Conservation (phyloP, 306 rosid genomes). For the Vigna trinervia region DNA sequence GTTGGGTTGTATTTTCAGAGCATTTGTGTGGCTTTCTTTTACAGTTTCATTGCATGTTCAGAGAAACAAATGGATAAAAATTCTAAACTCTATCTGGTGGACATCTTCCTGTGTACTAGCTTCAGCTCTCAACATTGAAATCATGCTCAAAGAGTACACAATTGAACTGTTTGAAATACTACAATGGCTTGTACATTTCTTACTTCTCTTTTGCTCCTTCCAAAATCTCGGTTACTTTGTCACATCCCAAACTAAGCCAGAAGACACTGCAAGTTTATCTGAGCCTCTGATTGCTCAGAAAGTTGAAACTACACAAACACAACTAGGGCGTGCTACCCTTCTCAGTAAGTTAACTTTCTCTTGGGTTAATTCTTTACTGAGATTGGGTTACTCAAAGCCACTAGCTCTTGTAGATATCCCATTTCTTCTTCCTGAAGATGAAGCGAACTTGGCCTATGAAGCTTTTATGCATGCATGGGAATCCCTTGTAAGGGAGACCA, state of each 20-base stretch:
- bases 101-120: background rate
- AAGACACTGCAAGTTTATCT: background rate
- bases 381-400: constrained; percentile 6
- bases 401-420: constrained; percentile 8
- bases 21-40: background rate
- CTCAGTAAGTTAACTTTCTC: constrained; percentile 16
- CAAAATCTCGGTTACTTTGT: background rate
- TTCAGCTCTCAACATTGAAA: constrained; percentile 20
- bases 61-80: constrained; percentile 11
- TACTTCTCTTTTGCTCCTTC: constrained; percentile 4
- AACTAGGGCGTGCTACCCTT: constrained; percentile 1
- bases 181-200: constrained; percentile 24
- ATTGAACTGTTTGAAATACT: background rate
- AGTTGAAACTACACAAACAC: background rate
- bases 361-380: constrained; percentile 18
- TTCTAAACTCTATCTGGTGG: constrained; percentile 9
- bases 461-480: background rate
- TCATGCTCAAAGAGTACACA: background rate
- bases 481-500: background rate
- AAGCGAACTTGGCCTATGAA: background rate
- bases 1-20: background rate
- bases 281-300: background rate
- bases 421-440: constrained; percentile 14
- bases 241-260: background rate
- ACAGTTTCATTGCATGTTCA: constrained; percentile 11